Base-by-base conservation (phyloP, 2,329 filamentous ascomycete species). In the Coniochaeta sp. region DNA sequence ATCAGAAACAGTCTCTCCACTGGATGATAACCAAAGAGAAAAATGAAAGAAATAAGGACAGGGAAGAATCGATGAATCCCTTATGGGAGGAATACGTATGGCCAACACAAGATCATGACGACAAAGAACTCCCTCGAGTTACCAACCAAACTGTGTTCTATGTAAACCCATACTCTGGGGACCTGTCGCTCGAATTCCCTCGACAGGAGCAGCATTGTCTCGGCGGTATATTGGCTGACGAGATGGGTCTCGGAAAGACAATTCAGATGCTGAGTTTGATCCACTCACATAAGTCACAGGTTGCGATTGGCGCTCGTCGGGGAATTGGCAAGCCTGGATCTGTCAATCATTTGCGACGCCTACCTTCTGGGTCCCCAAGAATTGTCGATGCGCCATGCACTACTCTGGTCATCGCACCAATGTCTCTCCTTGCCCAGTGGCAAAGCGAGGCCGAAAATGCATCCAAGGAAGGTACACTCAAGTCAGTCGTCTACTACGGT, bases 11-110 rank as follows among this genome's bases (percentile, higher is more conserved):
- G 73, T 92, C 95, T 0, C 76, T 99, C 6, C 81, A 97, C 70
- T 99, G 95, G 95, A 97, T 99, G 92, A 81, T 98, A 64, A 83
- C 87, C 5, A 98, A 98, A 71, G 95, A 99, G 72, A 93, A 87
- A 67, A 86, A 96, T 64, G 82, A 89, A 63, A 87, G 86, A 65
- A 82, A 85, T 12, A 82, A 86, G 31, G 73, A 78, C 40, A 85
- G 86, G 59, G 87, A 93, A 67, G 79, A 80, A 4, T 97, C 92
- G 0, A 96, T 99, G 91, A 93, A 99, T 73, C 95, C 95, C 0
- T 74, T 99, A 0, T 99, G 95, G 95, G 95, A 99, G 74, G 91
- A 98, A 70, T 99, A 99, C 67, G 72, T 77, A 1, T 99, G 93
- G 92, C 95, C 95, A 0, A 78, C 79, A 0, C 92, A 93, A 70